Percentiles rank a stretch among this genome's conserved stretches.
Evolutionary conservation across 768 basidiomycete species (phyloP).

Genomic region (Amanita phalloides): DNA sequence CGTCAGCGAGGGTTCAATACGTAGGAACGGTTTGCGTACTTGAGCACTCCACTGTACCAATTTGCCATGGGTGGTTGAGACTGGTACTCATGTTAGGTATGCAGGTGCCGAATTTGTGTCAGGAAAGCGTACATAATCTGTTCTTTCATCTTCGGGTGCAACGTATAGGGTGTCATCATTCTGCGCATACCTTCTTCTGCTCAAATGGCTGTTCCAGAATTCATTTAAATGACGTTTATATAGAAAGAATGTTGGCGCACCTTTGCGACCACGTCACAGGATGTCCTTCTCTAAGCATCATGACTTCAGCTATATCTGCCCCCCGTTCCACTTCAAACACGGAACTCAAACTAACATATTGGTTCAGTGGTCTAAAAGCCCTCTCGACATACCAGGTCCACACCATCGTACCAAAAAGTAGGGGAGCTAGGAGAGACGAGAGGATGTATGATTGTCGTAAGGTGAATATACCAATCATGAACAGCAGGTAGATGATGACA

Average conservation of each 20-base stretch:
- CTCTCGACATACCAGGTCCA: constrained; percentile 77
- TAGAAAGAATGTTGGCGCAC: constrained; percentile 24
- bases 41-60: constrained; percentile 88
- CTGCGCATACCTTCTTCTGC: constrained; percentile 78
- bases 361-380: constrained; percentile 61
- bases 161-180: constrained; percentile 94
- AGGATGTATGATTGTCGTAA: constrained; percentile 35
- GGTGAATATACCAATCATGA: constrained; percentile 96
- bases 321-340: constrained; percentile 86
- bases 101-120: not conserved
- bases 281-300: constrained; percentile 67
- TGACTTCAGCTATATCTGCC: constrained; percentile 73
- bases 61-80: constrained; percentile 96
- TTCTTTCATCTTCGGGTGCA: constrained; percentile 87
- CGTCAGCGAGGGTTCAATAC: not conserved
- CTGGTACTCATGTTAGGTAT: constrained; percentile 24
- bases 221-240: not conserved
- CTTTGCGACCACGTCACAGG: constrained; percentile 87
- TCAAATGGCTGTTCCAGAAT: constrained; percentile 56
- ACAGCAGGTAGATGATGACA: constrained; percentile 83
- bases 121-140: constrained; percentile 60
- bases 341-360: constrained; percentile 77
- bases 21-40: constrained; percentile 32
- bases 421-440: constrained; percentile 56
- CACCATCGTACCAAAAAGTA: constrained; percentile 61